These are phyloP conservation scores for Eucalyptus grandis DNA, from an alignment of 345 rosid genomes.

Conservation along the genomic window DNA sequence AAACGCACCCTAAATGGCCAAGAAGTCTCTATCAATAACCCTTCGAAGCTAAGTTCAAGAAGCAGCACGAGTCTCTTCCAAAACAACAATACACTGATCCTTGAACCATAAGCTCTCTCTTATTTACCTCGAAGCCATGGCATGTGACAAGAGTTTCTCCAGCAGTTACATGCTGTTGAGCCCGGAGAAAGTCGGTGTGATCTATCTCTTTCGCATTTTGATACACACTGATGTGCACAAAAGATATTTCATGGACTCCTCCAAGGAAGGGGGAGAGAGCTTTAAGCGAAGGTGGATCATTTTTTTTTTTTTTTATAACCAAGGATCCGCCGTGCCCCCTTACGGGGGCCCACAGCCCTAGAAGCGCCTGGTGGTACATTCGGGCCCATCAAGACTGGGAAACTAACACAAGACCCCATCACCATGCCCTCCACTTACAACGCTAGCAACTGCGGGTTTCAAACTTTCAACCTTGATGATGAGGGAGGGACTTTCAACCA, in stretches of 20 bases:
- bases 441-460: no score
- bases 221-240: conserved; percentile 18
- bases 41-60: background rate
- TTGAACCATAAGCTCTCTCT: background rate
- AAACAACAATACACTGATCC: background rate
- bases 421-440: no score
- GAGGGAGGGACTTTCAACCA: no score
- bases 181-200: conserved; percentile 29
- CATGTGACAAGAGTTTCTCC: conserved; percentile 15
- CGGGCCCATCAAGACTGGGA: no score
- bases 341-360: no score
- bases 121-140: background rate
- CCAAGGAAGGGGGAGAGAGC: conserved; percentile 11
- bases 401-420: no score
- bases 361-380: no score
- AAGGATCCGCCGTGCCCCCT: no score
- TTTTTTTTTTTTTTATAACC: no score
- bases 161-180: conserved; percentile 33
- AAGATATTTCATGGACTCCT: conserved; percentile 31
- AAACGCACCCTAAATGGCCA: background rate
- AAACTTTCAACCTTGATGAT: no score
- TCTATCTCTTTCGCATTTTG: conserved; percentile 30
- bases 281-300: conserved; percentile 40
- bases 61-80: background rate
- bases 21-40: background rate